phyloP scores from a whole-genome alignment of 306 rosid genomes.

The Comarum palustre region DNA sequence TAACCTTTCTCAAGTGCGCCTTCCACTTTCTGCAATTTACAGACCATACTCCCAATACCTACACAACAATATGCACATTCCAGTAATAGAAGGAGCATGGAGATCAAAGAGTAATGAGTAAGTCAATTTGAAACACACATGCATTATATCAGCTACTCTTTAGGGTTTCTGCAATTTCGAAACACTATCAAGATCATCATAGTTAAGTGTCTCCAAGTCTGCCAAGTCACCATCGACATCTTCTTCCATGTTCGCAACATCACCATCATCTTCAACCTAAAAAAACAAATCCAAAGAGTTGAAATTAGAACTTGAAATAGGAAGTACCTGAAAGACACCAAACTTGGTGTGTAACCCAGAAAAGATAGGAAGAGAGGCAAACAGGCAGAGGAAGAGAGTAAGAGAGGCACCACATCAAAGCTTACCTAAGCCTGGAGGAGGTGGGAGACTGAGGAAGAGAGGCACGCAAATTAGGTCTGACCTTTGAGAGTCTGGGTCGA shows the following conservation, averaged over 20 bases:
- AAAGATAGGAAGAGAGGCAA: too few species aligned
- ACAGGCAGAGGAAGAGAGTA: too few species aligned
- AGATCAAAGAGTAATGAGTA: neutral
- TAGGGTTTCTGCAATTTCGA: conserved; percentile 90
- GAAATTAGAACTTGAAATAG: too few species aligned
- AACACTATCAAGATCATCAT: conserved; percentile 89
- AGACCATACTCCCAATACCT: conserved; percentile 23
- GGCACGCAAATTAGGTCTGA: too few species aligned
- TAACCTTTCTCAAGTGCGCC: conserved; percentile 68
- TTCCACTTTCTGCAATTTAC: conserved; percentile 76
- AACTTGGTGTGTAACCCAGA: too few species aligned
- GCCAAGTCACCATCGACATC: conserved; percentile 87
- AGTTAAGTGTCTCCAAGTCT: conserved; percentile 81
- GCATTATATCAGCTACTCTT: conserved; percentile 67
- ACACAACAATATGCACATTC: conserved; percentile 23
- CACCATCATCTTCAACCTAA: conserved; percentile 62
- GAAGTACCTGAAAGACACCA: too few species aligned
- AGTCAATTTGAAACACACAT: conserved; percentile 41
- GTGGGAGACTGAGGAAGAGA: too few species aligned
- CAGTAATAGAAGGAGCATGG: neutral
- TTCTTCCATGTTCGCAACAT: conserved; percentile 74
- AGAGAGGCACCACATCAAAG: too few species aligned
- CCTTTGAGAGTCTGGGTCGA: too few species aligned
- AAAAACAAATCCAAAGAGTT: neutral
- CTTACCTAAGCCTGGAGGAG: too few species aligned